Percentiles rank a stretch among this genome's conserved stretches.
Evolutionary conservation across 495 filamentous ascomycete species (phyloP).

Genomic region (Tuber magnatum): DNA sequence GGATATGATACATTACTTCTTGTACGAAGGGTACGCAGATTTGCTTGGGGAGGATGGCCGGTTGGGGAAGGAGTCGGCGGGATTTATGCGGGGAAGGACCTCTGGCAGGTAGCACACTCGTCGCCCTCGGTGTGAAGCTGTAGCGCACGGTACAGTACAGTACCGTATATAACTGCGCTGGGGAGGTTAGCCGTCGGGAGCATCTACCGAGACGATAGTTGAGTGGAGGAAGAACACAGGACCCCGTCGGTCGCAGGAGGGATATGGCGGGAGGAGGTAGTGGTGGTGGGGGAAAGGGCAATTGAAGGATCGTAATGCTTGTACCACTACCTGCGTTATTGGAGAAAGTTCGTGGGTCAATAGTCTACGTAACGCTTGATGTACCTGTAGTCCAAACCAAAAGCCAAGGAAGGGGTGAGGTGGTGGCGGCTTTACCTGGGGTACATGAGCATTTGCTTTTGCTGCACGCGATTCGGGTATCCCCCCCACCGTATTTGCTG

Average conservation of each 20-base stretch:
- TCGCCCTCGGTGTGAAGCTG: background rate
- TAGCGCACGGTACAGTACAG: background rate
- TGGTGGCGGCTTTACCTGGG: background rate
- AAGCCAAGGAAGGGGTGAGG: background rate
- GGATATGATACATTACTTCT: too few species aligned
- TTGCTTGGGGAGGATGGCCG: background rate
- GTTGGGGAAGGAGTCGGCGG: background rate
- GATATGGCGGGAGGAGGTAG: background rate
- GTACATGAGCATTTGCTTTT: conserved; percentile 3
- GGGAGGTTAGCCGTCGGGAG: background rate
- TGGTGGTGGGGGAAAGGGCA: background rate
- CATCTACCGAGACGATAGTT: background rate
- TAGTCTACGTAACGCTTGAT: background rate
- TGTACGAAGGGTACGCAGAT: background rate
- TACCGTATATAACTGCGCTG: background rate
- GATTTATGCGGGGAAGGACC: background rate
- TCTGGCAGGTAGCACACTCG: background rate
- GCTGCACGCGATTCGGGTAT: background rate
- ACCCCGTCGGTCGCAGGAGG: background rate
- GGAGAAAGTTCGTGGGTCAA: background rate
- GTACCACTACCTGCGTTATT: background rate
- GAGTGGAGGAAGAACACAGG: background rate
- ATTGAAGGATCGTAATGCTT: background rate
- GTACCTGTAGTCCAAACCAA: conserved; percentile 2
- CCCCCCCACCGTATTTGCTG: background rate